Evolutionary conservation across 192 early-diverging fungal genomes (phyloP).

Genomic region (Backusella australiensis): DNA sequence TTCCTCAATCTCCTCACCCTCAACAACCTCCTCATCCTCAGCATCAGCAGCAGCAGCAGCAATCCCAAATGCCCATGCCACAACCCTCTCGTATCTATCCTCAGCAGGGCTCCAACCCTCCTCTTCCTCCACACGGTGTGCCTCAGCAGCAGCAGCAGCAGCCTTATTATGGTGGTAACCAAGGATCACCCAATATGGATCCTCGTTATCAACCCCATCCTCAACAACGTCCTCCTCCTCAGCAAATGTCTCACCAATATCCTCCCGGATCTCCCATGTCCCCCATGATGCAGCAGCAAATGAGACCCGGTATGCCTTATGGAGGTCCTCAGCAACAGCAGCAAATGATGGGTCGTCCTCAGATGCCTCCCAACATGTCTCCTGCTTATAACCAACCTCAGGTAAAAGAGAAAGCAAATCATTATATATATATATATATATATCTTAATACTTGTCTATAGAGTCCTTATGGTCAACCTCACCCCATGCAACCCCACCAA

Average conservation of each 20-base stretch:
- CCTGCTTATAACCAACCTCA: slow-evolving; percentile 5
- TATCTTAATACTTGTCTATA: background rate
- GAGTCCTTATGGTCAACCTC: slow-evolving; percentile 25
- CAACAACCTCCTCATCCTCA: slow-evolving; percentile 1
- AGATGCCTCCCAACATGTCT: background rate
- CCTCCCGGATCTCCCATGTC: background rate
- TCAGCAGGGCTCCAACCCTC: background rate
- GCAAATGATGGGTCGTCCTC: background rate
- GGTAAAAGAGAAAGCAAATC: background rate
- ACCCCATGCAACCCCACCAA: slow-evolving; percentile 40
- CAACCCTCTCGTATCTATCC: slow-evolving; percentile 12
- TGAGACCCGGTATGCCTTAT: slow-evolving; percentile 12
- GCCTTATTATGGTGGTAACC: background rate
- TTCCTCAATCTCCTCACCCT: background rate
- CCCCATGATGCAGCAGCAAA: slow-evolving; percentile 14
- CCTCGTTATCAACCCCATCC: slow-evolving; percentile 1
- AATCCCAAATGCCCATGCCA: background rate
- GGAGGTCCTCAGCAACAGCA: slow-evolving; percentile 9
- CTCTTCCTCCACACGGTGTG: slow-evolving; percentile 4
- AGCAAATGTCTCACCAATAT: background rate
- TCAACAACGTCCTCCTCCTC: slow-evolving; percentile 4
- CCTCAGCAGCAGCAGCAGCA: slow-evolving; percentile 10
- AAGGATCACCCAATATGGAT: background rate
- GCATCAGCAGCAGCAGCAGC: background rate
- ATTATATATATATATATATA: background rate